phyloP scores from a whole-genome alignment of 805 yeast species.

The Lipomyces starkeyi region DNA sequence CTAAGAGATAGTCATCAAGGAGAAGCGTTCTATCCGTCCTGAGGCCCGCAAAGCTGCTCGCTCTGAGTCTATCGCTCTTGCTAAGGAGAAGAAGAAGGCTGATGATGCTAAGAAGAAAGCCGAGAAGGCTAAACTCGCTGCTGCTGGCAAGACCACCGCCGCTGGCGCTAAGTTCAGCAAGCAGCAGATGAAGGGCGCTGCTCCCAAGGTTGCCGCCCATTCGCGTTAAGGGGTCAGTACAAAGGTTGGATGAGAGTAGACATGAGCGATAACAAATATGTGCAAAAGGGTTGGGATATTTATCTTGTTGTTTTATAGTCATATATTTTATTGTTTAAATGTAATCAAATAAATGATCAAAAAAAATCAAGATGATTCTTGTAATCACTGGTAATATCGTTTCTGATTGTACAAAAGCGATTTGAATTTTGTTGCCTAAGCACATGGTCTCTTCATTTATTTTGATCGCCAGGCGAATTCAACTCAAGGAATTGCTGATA shows the following conservation, averaged over 20 bases:
- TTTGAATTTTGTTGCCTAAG: too few species aligned
- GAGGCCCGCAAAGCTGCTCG: slow-evolving; percentile 98
- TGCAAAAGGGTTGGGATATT: slow-evolving; percentile 1
- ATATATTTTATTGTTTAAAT: slow-evolving; percentile 6
- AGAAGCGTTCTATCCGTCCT: slow-evolving; percentile 95
- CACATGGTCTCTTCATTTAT: too few species aligned
- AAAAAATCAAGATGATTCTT: not conserved
- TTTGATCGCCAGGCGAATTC: too few species aligned
- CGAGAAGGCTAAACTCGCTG: slow-evolving; percentile 73
- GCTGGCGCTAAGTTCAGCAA: slow-evolving; percentile 81
- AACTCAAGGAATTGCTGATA: too few species aligned
- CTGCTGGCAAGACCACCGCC: slow-evolving; percentile 56
- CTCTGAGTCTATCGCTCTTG: slow-evolving; percentile 75
- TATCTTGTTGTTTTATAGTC: slow-evolving; percentile 8
- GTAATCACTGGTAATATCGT: not conserved
- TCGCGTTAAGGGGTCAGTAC: slow-evolving; percentile 72
- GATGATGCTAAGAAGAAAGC: slow-evolving; percentile 95
- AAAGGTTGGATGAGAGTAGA: not conserved
- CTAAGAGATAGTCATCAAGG: slow-evolving; percentile 72
- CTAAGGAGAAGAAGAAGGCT: slow-evolving; percentile 67
- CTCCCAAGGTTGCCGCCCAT: slow-evolving; percentile 95
- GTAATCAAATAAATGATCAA: not conserved
- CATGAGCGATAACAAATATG: not conserved
- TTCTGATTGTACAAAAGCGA: not conserved
- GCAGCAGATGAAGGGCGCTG: slow-evolving; percentile 97